Conservation (phyloP, 768 basidiomycete genomes). For the Trametes cinnabarina region DNA sequence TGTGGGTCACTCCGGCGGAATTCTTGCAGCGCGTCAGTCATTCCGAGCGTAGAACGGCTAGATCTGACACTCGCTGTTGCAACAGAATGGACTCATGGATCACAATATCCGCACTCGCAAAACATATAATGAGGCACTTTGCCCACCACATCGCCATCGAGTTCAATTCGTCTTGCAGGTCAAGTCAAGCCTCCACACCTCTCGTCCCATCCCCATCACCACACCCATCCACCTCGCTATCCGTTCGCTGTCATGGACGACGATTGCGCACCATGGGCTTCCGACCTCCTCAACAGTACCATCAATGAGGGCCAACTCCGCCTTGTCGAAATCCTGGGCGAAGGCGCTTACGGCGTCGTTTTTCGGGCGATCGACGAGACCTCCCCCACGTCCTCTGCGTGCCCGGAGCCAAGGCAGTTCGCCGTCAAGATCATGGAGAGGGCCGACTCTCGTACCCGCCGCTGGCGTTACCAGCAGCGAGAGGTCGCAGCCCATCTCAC, state of each 20-base stretch:
- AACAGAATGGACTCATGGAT: background rate
- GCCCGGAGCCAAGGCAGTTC: constrained; percentile 18
- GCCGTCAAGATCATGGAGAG: constrained; percentile 28
- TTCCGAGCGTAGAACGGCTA: too few species aligned
- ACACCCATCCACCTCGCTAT: background rate
- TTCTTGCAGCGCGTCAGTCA: too few species aligned
- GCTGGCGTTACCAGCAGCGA: constrained; percentile 34
- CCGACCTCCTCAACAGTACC: constrained; percentile 20
- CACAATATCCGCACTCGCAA: background rate
- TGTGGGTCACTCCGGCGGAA: background rate
- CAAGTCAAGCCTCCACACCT: constrained; percentile 10
- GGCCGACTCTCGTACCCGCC: constrained; percentile 8
- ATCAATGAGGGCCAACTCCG: constrained; percentile 24
- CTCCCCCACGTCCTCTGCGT: constrained; percentile 11
- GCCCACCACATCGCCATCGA: background rate
- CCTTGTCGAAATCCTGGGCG: constrained; percentile 25
- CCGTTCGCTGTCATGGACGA: background rate
- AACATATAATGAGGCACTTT: background rate
- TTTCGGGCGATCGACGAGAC: constrained; percentile 25
- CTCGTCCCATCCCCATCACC: background rate
- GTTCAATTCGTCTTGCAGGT: constrained; percentile 11
- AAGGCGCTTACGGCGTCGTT: constrained; percentile 30
- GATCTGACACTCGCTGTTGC: too few species aligned
- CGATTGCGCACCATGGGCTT: constrained; percentile 5
- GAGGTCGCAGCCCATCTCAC: constrained; percentile 62